Base-by-base conservation (phyloP, 176 grass and related monocot species). In the Phyllostachys edulis region DNA sequence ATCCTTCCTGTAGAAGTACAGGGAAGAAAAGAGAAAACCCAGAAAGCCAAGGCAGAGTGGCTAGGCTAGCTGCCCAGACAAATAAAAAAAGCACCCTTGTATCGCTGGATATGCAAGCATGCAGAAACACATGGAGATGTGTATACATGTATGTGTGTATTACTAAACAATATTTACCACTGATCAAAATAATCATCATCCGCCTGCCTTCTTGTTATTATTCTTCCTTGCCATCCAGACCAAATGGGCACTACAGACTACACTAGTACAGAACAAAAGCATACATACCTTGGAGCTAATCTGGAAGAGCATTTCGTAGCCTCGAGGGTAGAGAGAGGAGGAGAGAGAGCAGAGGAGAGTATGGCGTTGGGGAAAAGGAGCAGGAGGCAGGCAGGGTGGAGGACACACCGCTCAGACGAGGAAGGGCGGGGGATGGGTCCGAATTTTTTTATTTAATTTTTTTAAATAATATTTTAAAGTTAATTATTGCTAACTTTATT, bases 121-220 rank as follows among this genome's bases (percentile, higher is more conserved):
- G 45, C 59, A 77, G 41, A 86, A 20, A 67, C 69, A 81, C 69
- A 86, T 80, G 69, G 36, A 50, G 52, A 79, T 86, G 84, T 39
- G 52, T 20, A 81, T 70, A 34, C 14, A 27, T 38, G 47, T 34
- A 17, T 59, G 18, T 32, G 12, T 47, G 11, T 15, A 12, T 17
- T 59, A 52, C n/a, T 69, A 27, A 12, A 51, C 23, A 32, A 68
- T 2, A 68, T 37, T 24, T 6, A 44, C 20, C 20, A 63, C 1
- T 20, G 42, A 80, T 50, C 24, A 36, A 8, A 69, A 20, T 2
- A 56, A 2, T 6, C 56, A 38, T 51, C 42, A 2, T 63, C 39
- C 40, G 9, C 42, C 75, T 55, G 11, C 34, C 44, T 65, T 34
- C 39, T 45, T 24, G 57, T 12, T 60, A 26, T n/a, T 66, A 45